A percentile compares a stretch with the other conserved stretches of the same genome.
These are phyloP conservation scores for Fusarium tanahbumbuense DNA, from an alignment of 2,329 filamentous ascomycete species.

Conservation along the genomic window DNA sequence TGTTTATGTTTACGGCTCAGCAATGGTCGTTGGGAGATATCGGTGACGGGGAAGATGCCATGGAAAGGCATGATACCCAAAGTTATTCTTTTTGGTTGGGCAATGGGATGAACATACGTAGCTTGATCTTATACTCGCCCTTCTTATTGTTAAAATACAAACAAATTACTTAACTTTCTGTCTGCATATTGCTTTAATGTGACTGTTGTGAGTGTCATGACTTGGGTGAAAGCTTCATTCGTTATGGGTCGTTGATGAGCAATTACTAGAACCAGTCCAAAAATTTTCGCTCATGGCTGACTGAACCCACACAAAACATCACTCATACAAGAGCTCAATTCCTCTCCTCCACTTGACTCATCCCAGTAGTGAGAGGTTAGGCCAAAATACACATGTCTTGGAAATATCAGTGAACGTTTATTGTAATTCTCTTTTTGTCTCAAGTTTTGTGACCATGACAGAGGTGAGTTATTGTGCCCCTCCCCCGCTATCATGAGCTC, in stretches of 20 bases:
- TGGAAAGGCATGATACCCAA: slow-evolving; percentile 43
- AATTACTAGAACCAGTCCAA: slow-evolving; percentile 30
- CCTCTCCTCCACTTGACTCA: background rate
- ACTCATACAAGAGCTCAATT: slow-evolving; percentile 8
- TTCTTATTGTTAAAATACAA: slow-evolving; percentile 26
- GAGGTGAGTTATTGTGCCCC: slow-evolving; percentile 36
- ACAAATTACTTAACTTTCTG: background rate
- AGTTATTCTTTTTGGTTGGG: slow-evolving; percentile 17
- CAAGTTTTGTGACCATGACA: slow-evolving; percentile 25
- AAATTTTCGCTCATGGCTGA: slow-evolving; percentile 41
- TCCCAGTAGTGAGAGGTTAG: background rate
- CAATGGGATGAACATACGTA: slow-evolving; percentile 20
- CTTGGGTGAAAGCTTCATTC: background rate
- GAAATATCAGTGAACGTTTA: background rate
- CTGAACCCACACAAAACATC: slow-evolving; percentile 41
- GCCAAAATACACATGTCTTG: background rate
- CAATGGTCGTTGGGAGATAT: slow-evolving; percentile 15
- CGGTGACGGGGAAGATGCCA: slow-evolving; percentile 34
- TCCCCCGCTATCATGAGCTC: slow-evolving; percentile 44
- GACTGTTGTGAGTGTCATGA: background rate
- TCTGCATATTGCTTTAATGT: background rate
- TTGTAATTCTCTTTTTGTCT: background rate
- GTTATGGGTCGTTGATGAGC: slow-evolving; percentile 20
- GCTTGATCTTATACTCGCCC: slow-evolving; percentile 20
- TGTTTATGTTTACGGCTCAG: slow-evolving; percentile 13